Percentiles rank a stretch among this genome's conserved stretches.
Evolutionary conservation across 2,329 filamentous ascomycete genomes (phyloP).

Genomic region (Clonostachys rhizophaga): DNA sequence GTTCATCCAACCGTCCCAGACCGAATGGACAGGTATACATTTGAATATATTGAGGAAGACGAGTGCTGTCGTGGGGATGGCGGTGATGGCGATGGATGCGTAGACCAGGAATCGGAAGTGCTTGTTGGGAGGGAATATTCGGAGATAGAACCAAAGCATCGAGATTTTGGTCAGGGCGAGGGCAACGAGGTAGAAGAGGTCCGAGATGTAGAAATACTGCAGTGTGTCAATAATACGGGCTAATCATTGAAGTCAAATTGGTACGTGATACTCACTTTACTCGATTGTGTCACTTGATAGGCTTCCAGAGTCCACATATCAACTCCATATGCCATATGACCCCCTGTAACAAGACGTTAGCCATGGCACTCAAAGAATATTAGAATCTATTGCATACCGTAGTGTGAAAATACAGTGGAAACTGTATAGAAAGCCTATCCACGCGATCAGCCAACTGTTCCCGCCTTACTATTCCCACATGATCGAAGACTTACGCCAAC

Average conservation of each 20-base stretch:
- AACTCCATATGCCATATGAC: conserved; percentile 21
- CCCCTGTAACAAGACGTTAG: conserved; percentile 1
- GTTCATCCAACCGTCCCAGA: conserved; percentile 16
- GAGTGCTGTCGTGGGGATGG: conserved; percentile 25
- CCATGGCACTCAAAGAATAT: too few species aligned
- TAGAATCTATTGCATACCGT: conserved; percentile 1
- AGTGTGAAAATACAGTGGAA: conserved; percentile 22
- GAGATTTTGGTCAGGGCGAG: conserved; percentile 31
- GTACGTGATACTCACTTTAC: conserved; percentile 14
- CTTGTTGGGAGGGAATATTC: conserved; percentile 19
- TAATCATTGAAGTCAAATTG: conserved; percentile 4
- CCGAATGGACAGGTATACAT: conserved; percentile 29
- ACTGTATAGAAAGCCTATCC: conserved; percentile 17
- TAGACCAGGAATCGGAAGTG: conserved; percentile 23
- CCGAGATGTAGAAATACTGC: conserved; percentile 21
- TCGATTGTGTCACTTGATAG: conserved; percentile 12
- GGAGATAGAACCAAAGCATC: conserved; percentile 30
- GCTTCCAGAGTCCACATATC: conserved; percentile 28
- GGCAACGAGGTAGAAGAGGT: conserved; percentile 27
- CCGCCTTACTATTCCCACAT: neutral
- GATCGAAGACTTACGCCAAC: conserved; percentile 2
- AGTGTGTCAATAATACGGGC: too few species aligned
- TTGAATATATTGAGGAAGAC: conserved; percentile 32
- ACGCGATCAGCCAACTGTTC: too few species aligned
- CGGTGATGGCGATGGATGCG: conserved; percentile 22